Evolutionary conservation across 352 stramenopile genomes (phyloP), one percentile per base, ranked within the genome.

Genomic region (Elongisporangium senticosum): DNA sequence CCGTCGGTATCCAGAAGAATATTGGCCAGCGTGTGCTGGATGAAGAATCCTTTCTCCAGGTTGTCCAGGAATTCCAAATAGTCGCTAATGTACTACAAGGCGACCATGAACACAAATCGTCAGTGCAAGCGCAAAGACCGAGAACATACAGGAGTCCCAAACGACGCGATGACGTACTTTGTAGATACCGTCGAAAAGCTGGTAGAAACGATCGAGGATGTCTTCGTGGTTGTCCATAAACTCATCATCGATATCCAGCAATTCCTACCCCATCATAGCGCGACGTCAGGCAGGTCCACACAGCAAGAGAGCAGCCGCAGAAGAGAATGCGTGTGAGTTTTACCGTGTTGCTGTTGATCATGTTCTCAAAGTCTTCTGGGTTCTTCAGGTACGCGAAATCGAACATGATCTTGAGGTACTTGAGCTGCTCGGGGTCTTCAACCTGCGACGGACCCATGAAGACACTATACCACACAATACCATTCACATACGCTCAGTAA

Each of bases 321-420:
- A 60, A 19, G 23, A 62, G 24, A 57, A 65, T 69, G 59, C 73
- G 55, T 58, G 53, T 23, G 53, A 59, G 47, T 62, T 71, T 47
- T 55, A 93, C 84, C 72, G 86, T 93, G 68, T 92, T 90, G 75
- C 76, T 93, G 72, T 94, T 95, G 57, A 98, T 77, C 78, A 89
- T 89, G 53, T 91, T 96, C 63, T 98, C 95, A 68, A 92, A 98
- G 59, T 97, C 90, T 62, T 98, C 93, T 1, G 92, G 89, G 61
- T 96, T 97, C 66, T 97, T 96, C 53, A 98, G 60, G 62, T 98
- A 98, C 19, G 78, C 75, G 75, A 98, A 98, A 66, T 98, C 93
- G 64, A 98, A 98, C 23, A 98, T 65, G 49, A 98, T 97, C 54
- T 90, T 89, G 17, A 95, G 69, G 61, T 95, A 95, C 70, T 95